Conservation (phyloP, 768 basidiomycete genomes). For the Royoungia palumana region DNA sequence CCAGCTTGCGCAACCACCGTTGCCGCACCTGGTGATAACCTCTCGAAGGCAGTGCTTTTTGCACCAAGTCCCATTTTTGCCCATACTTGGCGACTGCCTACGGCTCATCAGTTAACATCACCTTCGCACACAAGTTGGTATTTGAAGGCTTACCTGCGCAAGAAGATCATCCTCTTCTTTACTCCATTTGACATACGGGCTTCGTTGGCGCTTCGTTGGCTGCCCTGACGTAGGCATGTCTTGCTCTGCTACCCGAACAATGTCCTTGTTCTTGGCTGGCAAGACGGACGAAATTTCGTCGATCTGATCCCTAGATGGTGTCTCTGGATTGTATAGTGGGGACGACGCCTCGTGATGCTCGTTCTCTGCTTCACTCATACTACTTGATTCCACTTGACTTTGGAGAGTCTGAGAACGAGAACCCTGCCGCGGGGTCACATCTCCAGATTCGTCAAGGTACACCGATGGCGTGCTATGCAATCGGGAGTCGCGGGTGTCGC, state of each 20-base stretch:
- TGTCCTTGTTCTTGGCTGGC: slow-evolving; percentile 18
- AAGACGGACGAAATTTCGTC: background rate
- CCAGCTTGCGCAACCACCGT: slow-evolving; percentile 41
- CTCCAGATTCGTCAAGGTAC: slow-evolving; percentile 5
- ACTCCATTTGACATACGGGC: slow-evolving; percentile 42
- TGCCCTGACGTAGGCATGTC: slow-evolving; percentile 16
- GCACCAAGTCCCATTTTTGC: slow-evolving; percentile 40
- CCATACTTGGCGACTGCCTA: slow-evolving; percentile 40
- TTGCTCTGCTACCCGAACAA: slow-evolving; percentile 29
- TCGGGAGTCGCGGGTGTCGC: background rate
- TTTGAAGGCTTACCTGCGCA: slow-evolving; percentile 28
- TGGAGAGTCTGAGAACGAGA: background rate
- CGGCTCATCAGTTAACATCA: background rate
- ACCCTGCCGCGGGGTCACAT: slow-evolving; percentile 19
- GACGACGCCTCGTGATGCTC: slow-evolving; percentile 9
- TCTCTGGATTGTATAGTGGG: slow-evolving; percentile 6
- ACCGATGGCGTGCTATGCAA: background rate
- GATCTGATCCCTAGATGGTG: slow-evolving; percentile 5
- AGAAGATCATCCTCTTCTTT: slow-evolving; percentile 42
- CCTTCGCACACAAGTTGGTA: background rate
- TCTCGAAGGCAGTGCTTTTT: slow-evolving; percentile 38
- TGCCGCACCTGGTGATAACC: slow-evolving; percentile 44
- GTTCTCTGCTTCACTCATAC: background rate
- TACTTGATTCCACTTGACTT: background rate
- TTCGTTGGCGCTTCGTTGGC: slow-evolving; percentile 34